Percentiles rank a stretch among this genome's conserved stretches.
Conservation (phyloP, 441 rosid genomes). For the Erodium chrysanthum region DNA sequence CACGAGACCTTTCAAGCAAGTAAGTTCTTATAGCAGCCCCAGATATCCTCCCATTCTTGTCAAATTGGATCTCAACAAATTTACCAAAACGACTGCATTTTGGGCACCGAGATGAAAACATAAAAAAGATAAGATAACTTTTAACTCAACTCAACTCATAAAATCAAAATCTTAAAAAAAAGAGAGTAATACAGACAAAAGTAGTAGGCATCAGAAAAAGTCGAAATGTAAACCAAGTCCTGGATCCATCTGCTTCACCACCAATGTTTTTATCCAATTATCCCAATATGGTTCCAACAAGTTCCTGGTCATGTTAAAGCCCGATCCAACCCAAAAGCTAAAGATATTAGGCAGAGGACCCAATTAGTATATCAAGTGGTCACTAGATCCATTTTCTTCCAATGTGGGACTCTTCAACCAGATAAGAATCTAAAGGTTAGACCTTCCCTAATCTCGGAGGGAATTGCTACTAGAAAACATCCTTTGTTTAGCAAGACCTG, state of each 20-base stretch:
- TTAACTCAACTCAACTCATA: slow-evolving; percentile 8
- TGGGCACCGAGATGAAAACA: slow-evolving; percentile 15
- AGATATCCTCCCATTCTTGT: slow-evolving; percentile 93
- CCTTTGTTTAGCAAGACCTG: too few relatives aligned
- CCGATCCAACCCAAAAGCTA: too few relatives aligned
- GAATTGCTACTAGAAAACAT: too few relatives aligned
- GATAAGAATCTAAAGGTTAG: background rate
- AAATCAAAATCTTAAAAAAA: background rate
- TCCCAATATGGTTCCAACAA: too few relatives aligned
- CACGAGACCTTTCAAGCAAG: slow-evolving; percentile 98
- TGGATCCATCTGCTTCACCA: background rate
- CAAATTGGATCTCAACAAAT: slow-evolving; percentile 98
- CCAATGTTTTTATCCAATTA: background rate
- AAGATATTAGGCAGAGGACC: too few relatives aligned
- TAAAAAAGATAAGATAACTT: slow-evolving; percentile 11
- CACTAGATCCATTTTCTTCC: too few relatives aligned
- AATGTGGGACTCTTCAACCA: too few relatives aligned
- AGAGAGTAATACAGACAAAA: background rate
- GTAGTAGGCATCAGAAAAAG: background rate
- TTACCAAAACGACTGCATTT: slow-evolving; percentile 95
- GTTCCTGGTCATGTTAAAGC: too few relatives aligned
- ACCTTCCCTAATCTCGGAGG: background rate
- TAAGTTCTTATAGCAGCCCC: slow-evolving; percentile 98
- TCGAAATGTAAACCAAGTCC: background rate
- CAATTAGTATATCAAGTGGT: too few relatives aligned